Base-by-base conservation (phyloP, 2,329 filamentous ascomycete genomes). In the Stachybotrys elegans region DNA sequence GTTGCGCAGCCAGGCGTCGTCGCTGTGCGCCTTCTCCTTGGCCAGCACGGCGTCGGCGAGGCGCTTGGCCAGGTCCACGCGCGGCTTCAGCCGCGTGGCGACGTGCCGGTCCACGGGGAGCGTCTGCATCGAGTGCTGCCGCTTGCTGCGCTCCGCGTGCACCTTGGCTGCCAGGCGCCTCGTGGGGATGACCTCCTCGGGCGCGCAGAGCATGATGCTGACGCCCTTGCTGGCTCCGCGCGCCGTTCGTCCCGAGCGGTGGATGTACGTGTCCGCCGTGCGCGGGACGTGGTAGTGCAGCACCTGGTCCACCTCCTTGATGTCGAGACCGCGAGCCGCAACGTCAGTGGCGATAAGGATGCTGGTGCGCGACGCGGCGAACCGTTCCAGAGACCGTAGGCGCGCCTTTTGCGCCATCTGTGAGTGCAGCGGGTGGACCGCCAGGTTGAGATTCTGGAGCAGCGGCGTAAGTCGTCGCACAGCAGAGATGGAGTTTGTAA, bases 391-490 rank as follows among this genome's bases (percentile, higher is more conserved):
- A 2, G 89, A 92, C 31, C 92, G 83, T n/a, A 96, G 75, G 36
- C 93, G 89, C 4, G 93, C 91, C 65, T 97, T 97, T 66, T 98
- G 93, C 1, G 83, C 77, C 93, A 98, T 97, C 51, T 90, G 86
- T 1, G 90, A 96, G 66, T 98, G 93, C 1, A 98, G 72, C 0
- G 87, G 82, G 11, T 88, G 72, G 1, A 84, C 86, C 3, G 84
- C 82, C 8, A 96, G 74, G 49, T 84, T 79, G 41, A 98, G 80
- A 52, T 88, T 88, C 54, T 92, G 82, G 2, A 98, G 77, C 58
- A 96, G 79, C 1, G 92, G 88, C 0, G 85, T 83, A 12, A 98
- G 73, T 29, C 93, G 88, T 36, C 90, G 85, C 42, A 95, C 92
- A 3, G 92, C 86, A 42, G 87, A 88, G 63, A 98, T 96, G 36